Conservation (phyloP, 2,329 filamentous ascomycete species). For the Penicillium sp. region DNA sequence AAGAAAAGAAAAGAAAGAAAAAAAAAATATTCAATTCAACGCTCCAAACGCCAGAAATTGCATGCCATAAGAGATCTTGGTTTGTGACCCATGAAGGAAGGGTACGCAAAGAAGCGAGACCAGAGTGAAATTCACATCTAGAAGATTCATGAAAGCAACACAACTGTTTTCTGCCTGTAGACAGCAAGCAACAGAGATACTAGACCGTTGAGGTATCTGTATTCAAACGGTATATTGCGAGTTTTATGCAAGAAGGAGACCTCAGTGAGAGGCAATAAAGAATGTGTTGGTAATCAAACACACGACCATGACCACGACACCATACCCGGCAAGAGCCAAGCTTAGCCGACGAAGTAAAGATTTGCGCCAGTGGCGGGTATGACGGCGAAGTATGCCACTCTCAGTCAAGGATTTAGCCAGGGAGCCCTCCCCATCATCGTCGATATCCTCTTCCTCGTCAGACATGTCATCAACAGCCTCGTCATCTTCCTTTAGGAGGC, state of each 20-base stretch:
- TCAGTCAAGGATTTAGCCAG: constrained; percentile 51
- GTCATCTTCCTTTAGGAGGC: constrained; percentile 86
- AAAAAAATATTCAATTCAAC: background rate
- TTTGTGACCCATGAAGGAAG: background rate
- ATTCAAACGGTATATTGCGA: background rate
- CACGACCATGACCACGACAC: constrained; percentile 81
- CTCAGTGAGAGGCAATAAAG: constrained; percentile 65
- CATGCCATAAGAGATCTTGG: background rate
- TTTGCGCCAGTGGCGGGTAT: constrained; percentile 63
- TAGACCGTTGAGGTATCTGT: background rate
- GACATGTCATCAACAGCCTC: constrained; percentile 61
- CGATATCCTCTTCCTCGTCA: constrained; percentile 35
- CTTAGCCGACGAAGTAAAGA: constrained; percentile 69
- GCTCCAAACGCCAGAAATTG: constrained; percentile 1
- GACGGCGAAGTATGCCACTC: constrained; percentile 61
- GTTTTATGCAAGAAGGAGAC: background rate
- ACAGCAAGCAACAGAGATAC: background rate
- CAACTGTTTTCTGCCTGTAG: background rate
- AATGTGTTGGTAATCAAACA: constrained; percentile 85
- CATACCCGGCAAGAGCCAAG: constrained; percentile 77
- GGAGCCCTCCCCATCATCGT: constrained; percentile 37
- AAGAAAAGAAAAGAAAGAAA: background rate
- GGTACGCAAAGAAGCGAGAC: background rate
- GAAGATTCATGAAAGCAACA: background rate
- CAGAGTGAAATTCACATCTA: background rate